Percentiles rank a stretch among this genome's conserved stretches.
These are phyloP conservation scores for Lunularia cruciata DNA, from an alignment of 225 moss, liverwort and hornwort species.

Conservation along the genomic window DNA sequence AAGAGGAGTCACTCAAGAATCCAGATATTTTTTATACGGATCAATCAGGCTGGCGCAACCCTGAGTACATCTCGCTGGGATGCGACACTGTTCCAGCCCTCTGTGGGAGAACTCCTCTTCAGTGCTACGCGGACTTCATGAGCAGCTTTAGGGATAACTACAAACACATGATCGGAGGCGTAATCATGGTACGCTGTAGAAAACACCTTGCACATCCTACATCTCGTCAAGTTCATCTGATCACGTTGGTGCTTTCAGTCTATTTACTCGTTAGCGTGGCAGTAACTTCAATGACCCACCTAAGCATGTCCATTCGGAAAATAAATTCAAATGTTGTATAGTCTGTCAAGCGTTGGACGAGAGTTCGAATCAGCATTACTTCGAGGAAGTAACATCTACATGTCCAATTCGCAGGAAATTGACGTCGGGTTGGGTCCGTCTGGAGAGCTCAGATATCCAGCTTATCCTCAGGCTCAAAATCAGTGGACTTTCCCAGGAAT, in stretches of 20 bases:
- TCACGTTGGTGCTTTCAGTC: too few species aligned
- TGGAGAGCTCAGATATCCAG: conserved; percentile 77
- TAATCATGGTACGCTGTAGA: conserved; percentile 26
- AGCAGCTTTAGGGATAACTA: conserved; percentile 34
- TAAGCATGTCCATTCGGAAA: too few species aligned
- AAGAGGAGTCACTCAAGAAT: conserved; percentile 18
- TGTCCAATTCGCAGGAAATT: conserved; percentile 46
- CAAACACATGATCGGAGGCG: conserved; percentile 24
- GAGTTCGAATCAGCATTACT: too few species aligned
- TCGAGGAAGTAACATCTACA: too few species aligned
- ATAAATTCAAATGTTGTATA: too few species aligned
- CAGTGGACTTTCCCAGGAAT: conserved; percentile 77
- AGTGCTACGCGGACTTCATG: conserved; percentile 34
- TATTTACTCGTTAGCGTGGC: too few species aligned
- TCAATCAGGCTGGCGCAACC: conserved; percentile 33
- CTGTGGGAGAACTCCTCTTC: conserved; percentile 35
- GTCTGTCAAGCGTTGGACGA: too few species aligned
- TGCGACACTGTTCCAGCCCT: conserved; percentile 33
- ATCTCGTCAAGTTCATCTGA: too few species aligned
- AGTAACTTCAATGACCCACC: too few species aligned
- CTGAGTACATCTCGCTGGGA: conserved; percentile 41
- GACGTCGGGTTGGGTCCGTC: conserved; percentile 51
- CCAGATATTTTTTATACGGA: conserved; percentile 43
- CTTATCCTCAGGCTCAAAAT: conserved; percentile 55
- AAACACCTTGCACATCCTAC: too few species aligned